phyloP scores from a whole-genome alignment of 1,284 basidiomycete genomes.

The Jaminaea rosea region DNA sequence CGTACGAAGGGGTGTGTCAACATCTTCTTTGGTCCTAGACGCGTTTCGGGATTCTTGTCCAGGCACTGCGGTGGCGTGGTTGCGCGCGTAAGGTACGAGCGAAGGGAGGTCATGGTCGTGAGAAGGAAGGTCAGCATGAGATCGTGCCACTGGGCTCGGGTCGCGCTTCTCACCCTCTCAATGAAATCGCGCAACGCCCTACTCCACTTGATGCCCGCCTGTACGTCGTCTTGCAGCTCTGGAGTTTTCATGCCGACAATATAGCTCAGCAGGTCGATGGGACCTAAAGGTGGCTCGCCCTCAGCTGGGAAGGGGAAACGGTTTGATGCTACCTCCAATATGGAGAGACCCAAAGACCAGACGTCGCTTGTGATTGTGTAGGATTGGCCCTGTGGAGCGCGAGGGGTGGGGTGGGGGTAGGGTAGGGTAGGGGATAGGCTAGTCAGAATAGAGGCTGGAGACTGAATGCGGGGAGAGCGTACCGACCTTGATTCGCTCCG shows the following conservation, averaged over 20 bases:
- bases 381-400: conserved; percentile 68
- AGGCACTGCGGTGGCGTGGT: no score
- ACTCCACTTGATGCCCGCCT: conserved; percentile 60
- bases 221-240: conserved; percentile 58
- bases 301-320: conserved; percentile 92
- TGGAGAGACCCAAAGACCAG: conserved; percentile 91
- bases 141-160: no score
- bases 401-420: conserved; percentile 87
- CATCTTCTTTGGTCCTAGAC: conserved; percentile 78
- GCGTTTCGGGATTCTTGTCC: conserved; percentile 51
- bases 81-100: no score
- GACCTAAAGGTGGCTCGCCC: conserved; percentile 56
- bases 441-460: background rate
- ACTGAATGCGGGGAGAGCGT: conserved; percentile 3
- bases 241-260: conserved; percentile 78
- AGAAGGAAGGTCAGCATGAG: no score
- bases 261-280: conserved; percentile 87
- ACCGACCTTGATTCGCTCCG: background rate
- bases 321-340: conserved; percentile 87
- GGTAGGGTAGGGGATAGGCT: conserved; percentile 1
- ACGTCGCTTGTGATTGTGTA: conserved; percentile 93
- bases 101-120: no score
- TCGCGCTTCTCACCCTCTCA: no score
- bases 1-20: conserved; percentile 79
- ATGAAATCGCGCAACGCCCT: conserved; percentile 87